Evolutionary conservation across 352 stramenopile species (phyloP), one percentile per base, ranked within the genome.

Genomic region (Saprolegnia diclina): DNA sequence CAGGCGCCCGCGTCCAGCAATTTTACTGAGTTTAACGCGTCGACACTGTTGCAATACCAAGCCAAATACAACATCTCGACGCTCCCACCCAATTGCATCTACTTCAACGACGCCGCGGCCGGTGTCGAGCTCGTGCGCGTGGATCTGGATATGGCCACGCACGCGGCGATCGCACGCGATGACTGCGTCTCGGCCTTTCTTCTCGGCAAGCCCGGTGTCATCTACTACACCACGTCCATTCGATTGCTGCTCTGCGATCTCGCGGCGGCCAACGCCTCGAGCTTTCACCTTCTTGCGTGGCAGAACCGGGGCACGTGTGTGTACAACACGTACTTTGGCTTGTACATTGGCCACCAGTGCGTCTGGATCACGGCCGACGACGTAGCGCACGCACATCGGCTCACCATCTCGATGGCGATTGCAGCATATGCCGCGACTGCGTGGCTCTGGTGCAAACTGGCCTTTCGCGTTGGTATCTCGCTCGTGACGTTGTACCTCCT

Each of bases 241-340:
- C 46, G 46, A 5, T 22, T 5, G n/a, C n/a, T 54, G n/a, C 24
- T 54, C 24, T 54, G 46, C 46, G n/a, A 22, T 5, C 24, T 54
- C n/a, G 46, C 46, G 5, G 46, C 46, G 2, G 24, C 24, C 2
- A 54, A 54, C 5, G n/a, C 46, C n/a, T 54, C 46, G 29, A 35
- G 5, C 29, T 35, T 35, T 35, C 46, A 5, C 5, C 24, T 29
- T 29, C 24, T 29, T 29, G n/a, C n/a, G 24, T 54, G 46, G 46
- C 46, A 54, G n/a, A 54, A 54, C 24, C 46, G 46, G 24, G 46
- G 46, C 46, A 54, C 46, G n/a, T 54, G 46, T 54, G 46, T 54
- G 24, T 54, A 54, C 24, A 54, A 54, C 46, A 54, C 46, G 2
- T 54, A 54, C 5, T 54, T 54, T 5, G 24, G 46, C 46, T 5